Base-by-base conservation (phyloP, 495 filamentous ascomycete species). In the Tricharina praecox region DNA sequence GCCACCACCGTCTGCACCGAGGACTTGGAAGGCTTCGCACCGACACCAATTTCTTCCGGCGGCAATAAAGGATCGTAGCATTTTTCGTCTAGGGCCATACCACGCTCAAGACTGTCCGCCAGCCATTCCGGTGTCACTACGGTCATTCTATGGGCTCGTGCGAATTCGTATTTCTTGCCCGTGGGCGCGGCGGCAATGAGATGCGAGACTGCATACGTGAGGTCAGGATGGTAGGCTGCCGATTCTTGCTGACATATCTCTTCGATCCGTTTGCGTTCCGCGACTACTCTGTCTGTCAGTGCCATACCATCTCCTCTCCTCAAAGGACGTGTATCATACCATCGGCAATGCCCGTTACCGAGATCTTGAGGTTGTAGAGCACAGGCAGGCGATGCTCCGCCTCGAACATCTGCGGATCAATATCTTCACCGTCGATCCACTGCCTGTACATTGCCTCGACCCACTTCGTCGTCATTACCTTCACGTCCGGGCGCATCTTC, bases 291-390 rank as follows among this genome's bases (percentile, higher is more conserved):
- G 15, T 3, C 16, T 30, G n/a, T 18, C 25, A 52, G 56, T n/a
- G 61, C 60, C 26, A 23, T 47, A 39, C 1, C 5, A 23, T 32
- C 28, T 32, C 28, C 13, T 32, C 28, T 32, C 28, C 7, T 32
- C 28, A 32, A 32, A 5, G 28, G 7, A 32, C 28, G 16, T 18
- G 16, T 9, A 37, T 30, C 5, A 39, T 30, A 86, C 82, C 63
- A 56, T 95, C 81, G 23, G 85, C 76, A 55, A 95, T 92, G 1
- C 90, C 92, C 2, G 90, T 96, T 51, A 94, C 70, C 56, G 84
- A 93, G 42, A 93, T 79, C 15, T 75, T 72, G 23, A 95, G 68
- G 5, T 70, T 73, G 23, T 61, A 57, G 45, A 87, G 77, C 0
- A 70, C 67, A 7, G 81, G 77, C 8, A 80, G 51, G 30, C 63